Evolutionary conservation across 805 yeast genomes (phyloP).

Genomic region (Pichia nakasei): DNA sequence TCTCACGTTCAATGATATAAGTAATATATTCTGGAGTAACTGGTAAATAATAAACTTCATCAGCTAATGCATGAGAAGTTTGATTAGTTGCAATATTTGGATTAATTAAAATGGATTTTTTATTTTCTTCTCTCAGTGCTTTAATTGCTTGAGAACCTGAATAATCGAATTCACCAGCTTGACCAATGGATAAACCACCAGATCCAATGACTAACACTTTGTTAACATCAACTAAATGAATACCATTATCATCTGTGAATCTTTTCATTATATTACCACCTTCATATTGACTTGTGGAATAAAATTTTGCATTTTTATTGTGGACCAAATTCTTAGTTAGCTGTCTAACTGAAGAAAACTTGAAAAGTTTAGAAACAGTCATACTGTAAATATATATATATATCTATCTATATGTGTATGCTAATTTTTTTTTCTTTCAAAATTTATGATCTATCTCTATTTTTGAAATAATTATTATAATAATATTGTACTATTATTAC

Average conservation of each 20-base stretch:
- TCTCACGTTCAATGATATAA: conserved; percentile 90
- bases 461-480: neutral
- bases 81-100: conserved; percentile 97
- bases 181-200: conserved; percentile 95
- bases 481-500: neutral
- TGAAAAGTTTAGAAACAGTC: conserved; percentile 1
- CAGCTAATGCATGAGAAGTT: conserved; percentile 91
- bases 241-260: conserved; percentile 52
- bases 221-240: conserved; percentile 68
- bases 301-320: neutral
- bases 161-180: conserved; percentile 97
- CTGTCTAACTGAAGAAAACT: conserved; percentile 1
- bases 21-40: conserved; percentile 96
- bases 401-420: too few species aligned
- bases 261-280: conserved; percentile 54
- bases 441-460: neutral
- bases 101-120: conserved; percentile 76
- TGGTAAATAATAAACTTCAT: conserved; percentile 90
- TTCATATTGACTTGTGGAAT: conserved; percentile 35
- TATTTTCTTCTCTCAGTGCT: conserved; percentile 86
- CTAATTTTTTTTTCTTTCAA: too few species aligned
- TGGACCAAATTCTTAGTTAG: conserved; percentile 4
- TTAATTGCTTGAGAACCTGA: conserved; percentile 97
- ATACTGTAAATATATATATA: neutral
- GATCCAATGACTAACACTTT: conserved; percentile 92